A percentile compares a stretch with the other conserved stretches of the same genome.
phyloP scores from a whole-genome alignment of 2,329 filamentous ascomycete species.

The Anthostomella pinea region DNA sequence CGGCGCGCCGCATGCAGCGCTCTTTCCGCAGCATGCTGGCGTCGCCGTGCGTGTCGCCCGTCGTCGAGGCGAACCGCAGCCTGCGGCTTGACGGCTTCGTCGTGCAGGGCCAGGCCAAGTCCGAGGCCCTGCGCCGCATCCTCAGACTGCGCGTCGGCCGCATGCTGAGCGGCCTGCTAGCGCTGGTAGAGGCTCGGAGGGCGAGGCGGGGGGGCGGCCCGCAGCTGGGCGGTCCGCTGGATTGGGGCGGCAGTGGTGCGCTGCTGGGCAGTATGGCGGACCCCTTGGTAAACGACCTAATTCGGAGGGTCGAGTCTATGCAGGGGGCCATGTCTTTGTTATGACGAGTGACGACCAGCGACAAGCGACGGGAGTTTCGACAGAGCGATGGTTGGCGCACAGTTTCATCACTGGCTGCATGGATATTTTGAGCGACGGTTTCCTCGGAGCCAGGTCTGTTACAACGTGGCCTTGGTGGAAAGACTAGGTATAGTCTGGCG shows the following conservation, averaged over 20 bases:
- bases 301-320: slow-evolving; percentile 14
- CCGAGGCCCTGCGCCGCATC: slow-evolving; percentile 7
- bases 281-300: slow-evolving; percentile 11
- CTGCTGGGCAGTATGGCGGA: slow-evolving; percentile 1
- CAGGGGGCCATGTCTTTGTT: slow-evolving; percentile 13
- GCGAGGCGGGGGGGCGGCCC: slow-evolving; percentile 1
- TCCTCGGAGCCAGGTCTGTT: no score
- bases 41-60: slow-evolving; percentile 10
- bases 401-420: no score
- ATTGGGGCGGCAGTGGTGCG: slow-evolving; percentile 7
- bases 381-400: no score
- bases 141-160: slow-evolving; percentile 11
- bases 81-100: slow-evolving; percentile 7
- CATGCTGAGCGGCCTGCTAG: slow-evolving; percentile 7
- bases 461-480: no score
- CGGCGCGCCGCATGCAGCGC: slow-evolving; percentile 12
- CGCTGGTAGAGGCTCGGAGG: not conserved
- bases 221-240: slow-evolving; percentile 5
- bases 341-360: not conserved
- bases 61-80: slow-evolving; percentile 5
- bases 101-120: slow-evolving; percentile 10
- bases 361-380: no score
- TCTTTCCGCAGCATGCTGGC: slow-evolving; percentile 10
- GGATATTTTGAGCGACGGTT: no score
- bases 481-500: no score